Evolutionary conservation across 345 rosid species (phyloP), one percentile per base, ranked within the genome.

Genomic region (Odontarrhena argentea): DNA sequence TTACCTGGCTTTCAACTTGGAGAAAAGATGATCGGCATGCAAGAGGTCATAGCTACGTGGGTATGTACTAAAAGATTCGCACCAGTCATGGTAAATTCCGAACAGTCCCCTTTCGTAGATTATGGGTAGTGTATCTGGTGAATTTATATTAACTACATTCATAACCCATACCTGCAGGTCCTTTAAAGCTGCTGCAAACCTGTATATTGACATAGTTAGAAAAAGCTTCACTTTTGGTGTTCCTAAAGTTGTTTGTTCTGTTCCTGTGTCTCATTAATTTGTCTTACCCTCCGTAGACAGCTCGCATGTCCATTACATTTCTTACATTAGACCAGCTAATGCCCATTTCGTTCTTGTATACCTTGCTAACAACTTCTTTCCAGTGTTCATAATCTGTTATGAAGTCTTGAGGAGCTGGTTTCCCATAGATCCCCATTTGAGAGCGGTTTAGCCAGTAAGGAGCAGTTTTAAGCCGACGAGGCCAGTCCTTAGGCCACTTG

Each of bases 291-390:
- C 93, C 96, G 35, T 88, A 94, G 56, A 86, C 95, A 66, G 95
- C 91, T 83, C 95, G 74, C 99, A 88, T 88, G 74, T 94, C 99
- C 99, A 94, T 83, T 32, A 94, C 84, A 67, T 83, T 94, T 68
- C 96, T 82, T 25, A 91, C 93, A 48, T 87, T 75, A 12, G 86
- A 70, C 97, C 99, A 91, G 45, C 83, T 83, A 80, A 94, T 82
- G 3, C 95, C 97, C 50, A 91, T 65, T 67, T 81, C 89, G 10
- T 77, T 87, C 83, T 87, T 76, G 75, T 91, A 91, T 48, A 84
- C 78, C 45, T 72, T 76, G 75, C 74, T 80, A 30, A 91, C 95
- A 11, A 88, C 92, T 34, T 76, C 69, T 63, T 83, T 87, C 97
- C 96, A 91, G 47, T 94, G 96, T 45, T 83, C 79, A 61, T 85